These are phyloP conservation scores for Umbelopsis ramanniana DNA, from an alignment of 192 early-diverging fungal species.

Conservation along the genomic window DNA sequence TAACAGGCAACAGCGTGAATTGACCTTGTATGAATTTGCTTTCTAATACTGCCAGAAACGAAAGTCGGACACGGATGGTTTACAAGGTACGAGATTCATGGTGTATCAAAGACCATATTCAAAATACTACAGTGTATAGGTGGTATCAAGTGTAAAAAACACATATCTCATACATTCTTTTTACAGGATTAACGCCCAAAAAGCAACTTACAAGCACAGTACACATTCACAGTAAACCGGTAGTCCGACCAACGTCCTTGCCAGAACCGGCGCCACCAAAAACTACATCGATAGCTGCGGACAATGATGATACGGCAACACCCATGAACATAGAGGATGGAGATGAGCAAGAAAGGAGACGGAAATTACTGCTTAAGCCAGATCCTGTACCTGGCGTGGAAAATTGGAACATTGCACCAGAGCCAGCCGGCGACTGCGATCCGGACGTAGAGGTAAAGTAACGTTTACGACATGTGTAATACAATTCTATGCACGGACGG, in stretches of 20 bases:
- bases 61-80: background rate
- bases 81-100: background rate
- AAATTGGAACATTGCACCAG: slow-evolving; percentile 63
- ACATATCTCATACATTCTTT: background rate
- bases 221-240: slow-evolving; percentile 3
- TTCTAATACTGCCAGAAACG: background rate
- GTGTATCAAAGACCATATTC: too few species aligned
- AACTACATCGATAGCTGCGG: background rate
- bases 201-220: background rate
- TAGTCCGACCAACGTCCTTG: background rate
- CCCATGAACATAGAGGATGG: slow-evolving; percentile 7
- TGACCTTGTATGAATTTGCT: background rate
- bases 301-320: background rate
- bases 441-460: slow-evolving; percentile 63
- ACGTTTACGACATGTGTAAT: background rate
- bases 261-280: background rate
- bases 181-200: background rate
- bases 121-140: too few species aligned
- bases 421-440: slow-evolving; percentile 60
- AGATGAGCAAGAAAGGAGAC: slow-evolving; percentile 13
- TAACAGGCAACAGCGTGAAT: background rate
- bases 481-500: background rate
- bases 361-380: slow-evolving; percentile 39
- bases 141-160: too few species aligned
- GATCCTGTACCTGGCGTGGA: slow-evolving; percentile 54